Conservation (phyloP, 2,329 filamentous ascomycete genomes). For the Claviceps monticola region DNA sequence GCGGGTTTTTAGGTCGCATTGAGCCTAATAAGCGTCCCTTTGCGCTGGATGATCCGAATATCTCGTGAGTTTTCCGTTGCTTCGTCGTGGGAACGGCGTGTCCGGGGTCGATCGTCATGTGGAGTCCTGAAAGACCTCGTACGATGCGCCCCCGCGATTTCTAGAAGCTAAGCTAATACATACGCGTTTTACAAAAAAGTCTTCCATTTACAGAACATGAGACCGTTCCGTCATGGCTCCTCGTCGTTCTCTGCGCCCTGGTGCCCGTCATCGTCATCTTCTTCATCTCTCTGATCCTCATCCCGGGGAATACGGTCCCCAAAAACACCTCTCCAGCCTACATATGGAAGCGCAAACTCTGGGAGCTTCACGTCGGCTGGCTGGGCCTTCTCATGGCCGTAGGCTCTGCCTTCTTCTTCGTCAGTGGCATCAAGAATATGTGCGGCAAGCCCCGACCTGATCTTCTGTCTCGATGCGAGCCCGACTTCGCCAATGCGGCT, state of each 20-base stretch:
- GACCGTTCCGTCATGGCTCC: slow-evolving; percentile 52
- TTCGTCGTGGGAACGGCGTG: not conserved
- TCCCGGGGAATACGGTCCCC: slow-evolving; percentile 57
- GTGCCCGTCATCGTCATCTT: slow-evolving; percentile 56
- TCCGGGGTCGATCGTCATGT: not conserved
- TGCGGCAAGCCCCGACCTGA: slow-evolving; percentile 65
- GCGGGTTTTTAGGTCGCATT: slow-evolving; percentile 43
- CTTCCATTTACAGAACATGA: slow-evolving; percentile 60
- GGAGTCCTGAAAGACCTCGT: not conserved
- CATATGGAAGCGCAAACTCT: slow-evolving; percentile 70
- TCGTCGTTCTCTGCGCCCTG: slow-evolving; percentile 49
- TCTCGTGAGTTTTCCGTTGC: slow-evolving; percentile 39
- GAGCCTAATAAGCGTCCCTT: slow-evolving; percentile 58
- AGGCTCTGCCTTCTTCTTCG: slow-evolving; percentile 63
- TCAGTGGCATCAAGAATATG: slow-evolving; percentile 71
- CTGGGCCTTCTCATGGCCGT: slow-evolving; percentile 66
- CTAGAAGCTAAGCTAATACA: not conserved
- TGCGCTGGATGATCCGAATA: slow-evolving; percentile 55
- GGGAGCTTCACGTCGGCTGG: slow-evolving; percentile 81
- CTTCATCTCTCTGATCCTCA: slow-evolving; percentile 52
- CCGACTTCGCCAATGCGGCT: slow-evolving; percentile 51
- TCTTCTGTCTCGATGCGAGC: slow-evolving; percentile 64
- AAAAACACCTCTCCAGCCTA: slow-evolving; percentile 46
- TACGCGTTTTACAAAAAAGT: slow-evolving; percentile 19
- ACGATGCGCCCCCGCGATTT: not conserved